Evolutionary conservation across 768 basidiomycete genomes (phyloP).

Genomic region (Suillus weaverae): DNA sequence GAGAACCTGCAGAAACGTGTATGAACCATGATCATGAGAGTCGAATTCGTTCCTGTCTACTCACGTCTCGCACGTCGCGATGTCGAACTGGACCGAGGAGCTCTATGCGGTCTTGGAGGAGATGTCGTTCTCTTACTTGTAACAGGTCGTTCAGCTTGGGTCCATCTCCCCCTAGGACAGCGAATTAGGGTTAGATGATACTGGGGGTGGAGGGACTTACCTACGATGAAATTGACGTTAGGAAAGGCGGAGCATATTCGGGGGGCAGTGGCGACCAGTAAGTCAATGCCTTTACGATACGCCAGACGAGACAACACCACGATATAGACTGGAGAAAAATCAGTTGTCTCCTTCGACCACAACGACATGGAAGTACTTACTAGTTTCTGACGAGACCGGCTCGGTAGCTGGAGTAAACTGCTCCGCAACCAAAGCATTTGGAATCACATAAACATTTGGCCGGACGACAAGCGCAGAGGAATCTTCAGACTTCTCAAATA

Average conservation of each 20-base stretch:
- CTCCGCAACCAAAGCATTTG: conserved; percentile 86
- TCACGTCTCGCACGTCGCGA: conserved; percentile 78
- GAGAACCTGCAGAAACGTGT: conserved; percentile 58
- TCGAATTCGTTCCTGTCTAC: conserved; percentile 22
- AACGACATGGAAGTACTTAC: conserved; percentile 38
- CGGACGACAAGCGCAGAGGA: conserved; percentile 47
- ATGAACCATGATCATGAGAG: neutral
- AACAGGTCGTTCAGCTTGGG: conserved; percentile 93
- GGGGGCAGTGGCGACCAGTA: conserved; percentile 90
- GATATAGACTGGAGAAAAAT: conserved; percentile 68
- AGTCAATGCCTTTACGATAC: conserved; percentile 95
- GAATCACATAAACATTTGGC: conserved; percentile 83
- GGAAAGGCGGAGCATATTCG: conserved; percentile 84
- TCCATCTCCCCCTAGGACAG: conserved; percentile 82
- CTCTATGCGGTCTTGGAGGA: conserved; percentile 89
- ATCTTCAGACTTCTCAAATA: conserved; percentile 56
- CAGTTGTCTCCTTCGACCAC: neutral
- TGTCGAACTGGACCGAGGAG: conserved; percentile 81
- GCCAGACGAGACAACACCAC: conserved; percentile 88
- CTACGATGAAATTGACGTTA: conserved; percentile 86
- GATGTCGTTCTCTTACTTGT: conserved; percentile 91
- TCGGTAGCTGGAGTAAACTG: conserved; percentile 71
- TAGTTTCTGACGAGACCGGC: conserved; percentile 49
- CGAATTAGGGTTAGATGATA: conserved; percentile 1
- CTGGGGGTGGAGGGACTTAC: conserved; percentile 37